These are phyloP conservation scores for Microdochium paspali DNA, from an alignment of 2,329 filamentous ascomycete genomes.

Conservation along the genomic window DNA sequence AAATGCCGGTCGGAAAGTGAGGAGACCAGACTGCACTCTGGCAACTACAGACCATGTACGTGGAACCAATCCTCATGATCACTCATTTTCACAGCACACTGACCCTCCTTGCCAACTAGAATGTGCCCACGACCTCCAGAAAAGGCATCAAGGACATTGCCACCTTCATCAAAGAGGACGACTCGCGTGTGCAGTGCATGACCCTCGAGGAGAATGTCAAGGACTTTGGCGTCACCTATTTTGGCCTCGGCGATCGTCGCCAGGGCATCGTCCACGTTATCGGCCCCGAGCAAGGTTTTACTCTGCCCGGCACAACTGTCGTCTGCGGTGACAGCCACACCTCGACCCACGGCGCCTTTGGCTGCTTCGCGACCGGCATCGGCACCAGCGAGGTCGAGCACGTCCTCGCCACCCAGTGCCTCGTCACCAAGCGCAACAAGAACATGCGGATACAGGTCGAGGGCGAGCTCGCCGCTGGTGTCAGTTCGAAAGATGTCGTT, in stretches of 20 bases:
- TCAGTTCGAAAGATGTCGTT: conserved; percentile 93
- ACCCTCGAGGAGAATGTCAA: conserved; percentile 97
- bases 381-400: conserved; percentile 98
- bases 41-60: conserved; percentile 94
- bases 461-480: conserved; percentile 78
- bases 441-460: conserved; percentile 98
- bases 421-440: conserved; percentile 92
- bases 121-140: conserved; percentile 83
- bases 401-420: conserved; percentile 89
- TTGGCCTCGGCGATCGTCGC: conserved; percentile 89
- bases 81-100: neutral
- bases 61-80: conserved; percentile 7
- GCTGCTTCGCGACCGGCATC: conserved; percentile 90
- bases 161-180: conserved; percentile 89
- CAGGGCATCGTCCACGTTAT: conserved; percentile 99
- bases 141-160: conserved; percentile 91
- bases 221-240: conserved; percentile 93
- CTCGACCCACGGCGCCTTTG: conserved; percentile 95
- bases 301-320: conserved; percentile 89
- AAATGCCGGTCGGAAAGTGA: conserved; percentile 79
- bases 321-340: conserved; percentile 98
- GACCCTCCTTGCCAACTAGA: too few relatives aligned
- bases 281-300: conserved; percentile 97
- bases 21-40: conserved; percentile 91
- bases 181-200: conserved; percentile 87